Evolutionary conservation across 257 asterid genomes (phyloP).

Genomic region (Thymus quinquecostatus): DNA sequence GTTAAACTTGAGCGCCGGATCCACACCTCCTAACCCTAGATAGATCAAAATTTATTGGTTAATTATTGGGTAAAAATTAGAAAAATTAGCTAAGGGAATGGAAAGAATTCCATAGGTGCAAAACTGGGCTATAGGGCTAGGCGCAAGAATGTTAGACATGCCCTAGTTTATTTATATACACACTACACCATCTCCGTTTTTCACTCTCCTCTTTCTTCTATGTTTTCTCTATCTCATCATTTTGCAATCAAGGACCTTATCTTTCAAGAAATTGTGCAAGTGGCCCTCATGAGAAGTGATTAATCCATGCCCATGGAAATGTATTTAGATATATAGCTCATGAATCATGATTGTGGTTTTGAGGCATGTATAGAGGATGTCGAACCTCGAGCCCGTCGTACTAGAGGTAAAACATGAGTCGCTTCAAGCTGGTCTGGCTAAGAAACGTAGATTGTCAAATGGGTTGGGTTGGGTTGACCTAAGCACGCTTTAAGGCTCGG

Average conservation of each 20-base stretch:
- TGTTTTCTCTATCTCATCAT: not conserved
- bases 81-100: constrained; percentile 30
- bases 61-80: constrained; percentile 18
- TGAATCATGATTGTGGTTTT: no score
- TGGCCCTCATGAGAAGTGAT: not conserved
- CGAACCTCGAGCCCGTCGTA: no score
- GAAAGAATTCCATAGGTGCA: constrained; percentile 47
- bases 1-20: constrained; percentile 41
- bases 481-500: no score
- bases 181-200: constrained; percentile 10
- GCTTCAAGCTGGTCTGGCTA: no score
- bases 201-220: not conserved
- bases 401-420: no score
- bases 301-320: no score
- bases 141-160: constrained; percentile 48
- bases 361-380: no score
- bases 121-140: constrained; percentile 74
- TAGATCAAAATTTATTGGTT: constrained; percentile 40
- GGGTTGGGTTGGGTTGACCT: no score
- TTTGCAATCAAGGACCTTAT: constrained; percentile 21
- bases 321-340: no score
- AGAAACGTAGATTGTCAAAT: no score
- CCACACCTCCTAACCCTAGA: constrained; percentile 79
- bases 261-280: constrained; percentile 1
- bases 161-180: constrained; percentile 35